These are phyloP conservation scores for Suillus decipiens DNA, from an alignment of 768 basidiomycete species.

Conservation along the genomic window DNA sequence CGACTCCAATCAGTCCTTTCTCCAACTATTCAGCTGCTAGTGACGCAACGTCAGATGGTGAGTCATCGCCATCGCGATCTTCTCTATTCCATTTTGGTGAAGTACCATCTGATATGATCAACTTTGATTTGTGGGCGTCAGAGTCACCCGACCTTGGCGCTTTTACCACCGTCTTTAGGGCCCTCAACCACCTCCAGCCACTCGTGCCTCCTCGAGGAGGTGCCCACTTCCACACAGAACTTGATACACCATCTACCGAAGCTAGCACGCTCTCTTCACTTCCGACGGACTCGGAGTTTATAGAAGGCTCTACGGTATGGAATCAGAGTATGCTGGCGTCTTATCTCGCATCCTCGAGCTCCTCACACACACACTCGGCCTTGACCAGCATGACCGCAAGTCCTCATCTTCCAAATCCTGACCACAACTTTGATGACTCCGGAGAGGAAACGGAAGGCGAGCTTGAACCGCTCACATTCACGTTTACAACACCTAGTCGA, in stretches of 20 bases:
- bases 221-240: slow-evolving; percentile 20
- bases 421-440: slow-evolving; percentile 19
- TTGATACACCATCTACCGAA: slow-evolving; percentile 33
- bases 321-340: slow-evolving; percentile 56
- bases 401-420: slow-evolving; percentile 2
- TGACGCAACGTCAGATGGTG: slow-evolving; percentile 57
- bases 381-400: slow-evolving; percentile 15
- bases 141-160: slow-evolving; percentile 75
- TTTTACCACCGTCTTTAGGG: slow-evolving; percentile 70
- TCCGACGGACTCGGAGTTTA: slow-evolving; percentile 39
- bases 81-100: background rate
- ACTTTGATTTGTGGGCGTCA: slow-evolving; percentile 22
- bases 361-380: slow-evolving; percentile 13
- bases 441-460: slow-evolving; percentile 43
- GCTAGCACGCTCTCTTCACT: slow-evolving; percentile 25
- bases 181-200: slow-evolving; percentile 57
- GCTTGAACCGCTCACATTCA: slow-evolving; percentile 26
- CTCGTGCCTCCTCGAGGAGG: slow-evolving; percentile 31
- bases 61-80: slow-evolving; percentile 9
- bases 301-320: slow-evolving; percentile 66
- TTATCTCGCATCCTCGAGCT: slow-evolving; percentile 47
- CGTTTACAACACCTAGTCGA: slow-evolving; percentile 30
- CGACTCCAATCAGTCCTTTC: slow-evolving; percentile 40
- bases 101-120: background rate
- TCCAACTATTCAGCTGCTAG: slow-evolving; percentile 41